Conservation (phyloP, 2,329 filamentous ascomycete genomes). For the Coniochaeta hoffmannii region DNA sequence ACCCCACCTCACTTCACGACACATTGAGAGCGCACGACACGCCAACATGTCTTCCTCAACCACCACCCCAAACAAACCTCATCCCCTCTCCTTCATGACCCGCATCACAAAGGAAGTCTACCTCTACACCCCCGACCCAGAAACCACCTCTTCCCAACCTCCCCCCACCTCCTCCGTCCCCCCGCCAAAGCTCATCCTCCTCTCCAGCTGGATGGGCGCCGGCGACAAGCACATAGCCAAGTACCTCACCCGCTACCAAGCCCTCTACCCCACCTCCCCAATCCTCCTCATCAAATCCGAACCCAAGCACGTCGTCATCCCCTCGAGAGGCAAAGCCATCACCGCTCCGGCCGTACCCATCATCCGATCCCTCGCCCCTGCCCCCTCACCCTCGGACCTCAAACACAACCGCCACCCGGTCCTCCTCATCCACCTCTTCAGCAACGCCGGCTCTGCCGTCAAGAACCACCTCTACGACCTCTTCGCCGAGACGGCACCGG, state of each 20-base stretch:
- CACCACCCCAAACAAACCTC: background rate
- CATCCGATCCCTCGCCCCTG: slow-evolving; percentile 10
- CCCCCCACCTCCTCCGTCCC: background rate
- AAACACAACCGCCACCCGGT: slow-evolving; percentile 3
- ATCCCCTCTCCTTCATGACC: background rate
- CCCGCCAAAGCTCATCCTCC: slow-evolving; percentile 21
- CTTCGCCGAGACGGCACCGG: slow-evolving; percentile 6
- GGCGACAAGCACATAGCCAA: slow-evolving; percentile 23
- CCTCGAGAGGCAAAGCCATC: background rate
- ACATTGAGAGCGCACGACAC: background rate
- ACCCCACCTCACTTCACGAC: too few species aligned
- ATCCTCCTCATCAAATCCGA: slow-evolving; percentile 22
- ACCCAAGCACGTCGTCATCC: slow-evolving; percentile 16
- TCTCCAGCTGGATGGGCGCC: slow-evolving; percentile 26
- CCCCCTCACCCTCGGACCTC: background rate
- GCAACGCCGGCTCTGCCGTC: slow-evolving; percentile 20
- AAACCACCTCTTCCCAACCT: too few species aligned
- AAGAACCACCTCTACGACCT: slow-evolving; percentile 15
- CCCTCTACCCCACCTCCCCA: slow-evolving; percentile 19
- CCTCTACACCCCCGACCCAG: background rate
- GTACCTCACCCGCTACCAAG: slow-evolving; percentile 22
- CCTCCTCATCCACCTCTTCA: slow-evolving; percentile 21
- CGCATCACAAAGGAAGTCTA: background rate
- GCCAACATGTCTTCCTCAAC: background rate
- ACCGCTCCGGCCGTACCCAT: slow-evolving; percentile 12